These are phyloP conservation scores for Vitellaria paradoxa DNA, from an alignment of 179 eudicot genomes.

Conservation along the genomic window DNA sequence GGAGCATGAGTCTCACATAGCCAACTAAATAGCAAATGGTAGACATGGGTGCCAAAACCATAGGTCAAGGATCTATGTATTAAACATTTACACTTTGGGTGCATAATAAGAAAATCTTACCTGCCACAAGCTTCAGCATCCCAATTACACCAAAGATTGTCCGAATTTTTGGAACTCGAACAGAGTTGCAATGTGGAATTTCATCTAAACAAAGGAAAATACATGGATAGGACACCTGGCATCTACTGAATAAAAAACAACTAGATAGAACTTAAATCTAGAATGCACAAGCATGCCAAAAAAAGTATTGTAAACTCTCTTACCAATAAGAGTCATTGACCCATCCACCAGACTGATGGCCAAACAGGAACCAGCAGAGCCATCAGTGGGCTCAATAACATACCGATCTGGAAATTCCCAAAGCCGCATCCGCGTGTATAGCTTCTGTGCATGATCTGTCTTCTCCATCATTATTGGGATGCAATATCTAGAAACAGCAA, in stretches of 20 bases:
- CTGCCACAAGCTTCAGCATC: constrained; percentile 84
- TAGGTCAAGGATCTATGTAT: background rate
- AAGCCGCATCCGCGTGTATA: constrained; percentile 72
- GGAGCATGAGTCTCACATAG: background rate
- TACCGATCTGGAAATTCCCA: constrained; percentile 93
- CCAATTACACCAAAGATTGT: constrained; percentile 86
- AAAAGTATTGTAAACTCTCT: constrained; percentile 10
- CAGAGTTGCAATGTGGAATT: constrained; percentile 57
- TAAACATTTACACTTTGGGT: background rate
- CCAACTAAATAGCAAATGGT: background rate
- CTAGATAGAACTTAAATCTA: background rate
- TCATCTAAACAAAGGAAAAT: constrained; percentile 49
- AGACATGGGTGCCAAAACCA: background rate
- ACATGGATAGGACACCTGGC: background rate
- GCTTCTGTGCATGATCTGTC: constrained; percentile 49
- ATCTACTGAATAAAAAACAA: background rate
- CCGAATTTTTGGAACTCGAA: constrained; percentile 68
- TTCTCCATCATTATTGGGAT: constrained; percentile 51
- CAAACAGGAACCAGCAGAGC: constrained; percentile 58
- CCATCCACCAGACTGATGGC: constrained; percentile 77
- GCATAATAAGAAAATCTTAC: constrained; percentile 31
- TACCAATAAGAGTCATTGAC: constrained; percentile 75
- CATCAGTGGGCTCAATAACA: constrained; percentile 86
- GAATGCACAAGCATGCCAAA: background rate
- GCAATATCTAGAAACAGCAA: constrained; percentile 15